Percentiles rank a stretch among this genome's conserved stretches.
Evolutionary conservation across 768 basidiomycete genomes (phyloP).

Genomic region (Fomitopsis serialis): DNA sequence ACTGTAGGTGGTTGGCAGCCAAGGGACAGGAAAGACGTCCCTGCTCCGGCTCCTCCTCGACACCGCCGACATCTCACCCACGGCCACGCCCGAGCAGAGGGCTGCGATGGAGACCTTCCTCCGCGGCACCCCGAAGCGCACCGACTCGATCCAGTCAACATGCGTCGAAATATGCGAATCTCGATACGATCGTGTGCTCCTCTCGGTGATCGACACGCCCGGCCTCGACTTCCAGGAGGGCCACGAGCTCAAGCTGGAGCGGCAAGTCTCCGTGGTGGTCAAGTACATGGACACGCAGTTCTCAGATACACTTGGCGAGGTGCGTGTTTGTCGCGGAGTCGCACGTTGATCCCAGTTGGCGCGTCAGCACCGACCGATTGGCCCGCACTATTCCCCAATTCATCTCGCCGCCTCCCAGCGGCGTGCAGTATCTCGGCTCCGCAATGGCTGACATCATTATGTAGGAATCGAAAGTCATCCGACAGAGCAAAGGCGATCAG

Average conservation of each 20-base stretch:
- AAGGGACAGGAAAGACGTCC: slow-evolving; percentile 83
- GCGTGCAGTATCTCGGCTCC: background rate
- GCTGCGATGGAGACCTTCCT: slow-evolving; percentile 61
- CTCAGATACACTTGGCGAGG: slow-evolving; percentile 85
- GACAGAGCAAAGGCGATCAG: slow-evolving; percentile 83
- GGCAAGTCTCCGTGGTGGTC: slow-evolving; percentile 68
- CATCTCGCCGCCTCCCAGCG: background rate
- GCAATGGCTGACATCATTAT: background rate
- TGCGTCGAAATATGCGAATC: slow-evolving; percentile 83
- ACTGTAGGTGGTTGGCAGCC: slow-evolving; percentile 67
- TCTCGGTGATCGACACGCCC: slow-evolving; percentile 84
- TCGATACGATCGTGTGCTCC: slow-evolving; percentile 68
- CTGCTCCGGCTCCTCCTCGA: slow-evolving; percentile 75
- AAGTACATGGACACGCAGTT: slow-evolving; percentile 79
- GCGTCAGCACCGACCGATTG: background rate
- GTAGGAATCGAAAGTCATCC: slow-evolving; percentile 84
- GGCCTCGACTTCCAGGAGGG: slow-evolving; percentile 74
- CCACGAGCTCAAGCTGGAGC: slow-evolving; percentile 71
- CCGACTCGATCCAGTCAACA: slow-evolving; percentile 59
- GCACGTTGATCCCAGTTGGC: background rate
- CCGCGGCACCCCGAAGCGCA: slow-evolving; percentile 52
- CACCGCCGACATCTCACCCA: slow-evolving; percentile 77
- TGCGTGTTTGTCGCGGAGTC: slow-evolving; percentile 25
- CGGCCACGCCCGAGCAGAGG: slow-evolving; percentile 70
- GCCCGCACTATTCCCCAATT: background rate